phyloP scores from a whole-genome alignment of 805 yeast genomes.

The Wickerhamomyces silvicola region DNA sequence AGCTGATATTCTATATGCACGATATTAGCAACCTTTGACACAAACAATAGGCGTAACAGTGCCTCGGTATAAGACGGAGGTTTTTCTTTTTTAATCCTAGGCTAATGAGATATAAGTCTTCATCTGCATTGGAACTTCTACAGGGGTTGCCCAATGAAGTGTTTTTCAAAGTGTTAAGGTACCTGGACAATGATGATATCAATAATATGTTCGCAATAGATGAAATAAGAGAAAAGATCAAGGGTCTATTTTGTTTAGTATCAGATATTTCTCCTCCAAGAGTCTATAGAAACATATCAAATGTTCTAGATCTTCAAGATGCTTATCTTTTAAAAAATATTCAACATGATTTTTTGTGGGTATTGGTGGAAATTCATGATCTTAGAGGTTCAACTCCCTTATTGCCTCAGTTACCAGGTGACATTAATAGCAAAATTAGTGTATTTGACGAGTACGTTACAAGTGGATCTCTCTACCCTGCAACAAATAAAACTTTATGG shows the following conservation, averaged over 20 bases:
- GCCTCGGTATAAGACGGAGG: too few relatives aligned
- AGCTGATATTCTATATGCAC: too few relatives aligned
- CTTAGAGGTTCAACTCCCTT: conserved; percentile 1
- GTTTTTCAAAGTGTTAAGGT: conserved; percentile 1
- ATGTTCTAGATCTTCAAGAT: not conserved
- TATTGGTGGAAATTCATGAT: conserved; percentile 11
- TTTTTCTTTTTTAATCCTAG: too few relatives aligned
- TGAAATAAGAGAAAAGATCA: not conserved
- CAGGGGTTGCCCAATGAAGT: conserved; percentile 4
- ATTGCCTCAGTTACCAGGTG: conserved; percentile 1
- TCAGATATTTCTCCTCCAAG: conserved; percentile 1
- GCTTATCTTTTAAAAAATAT: not conserved
- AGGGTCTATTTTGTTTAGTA: conserved; percentile 1
- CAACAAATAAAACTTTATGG: conserved; percentile 3
- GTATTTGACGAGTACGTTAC: conserved; percentile 9
- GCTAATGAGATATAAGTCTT: too few relatives aligned
- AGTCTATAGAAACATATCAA: not conserved
- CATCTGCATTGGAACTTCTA: too few relatives aligned
- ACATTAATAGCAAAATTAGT: conserved; percentile 4
- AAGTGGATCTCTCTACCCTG: conserved; percentile 3
- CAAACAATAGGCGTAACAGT: too few relatives aligned
- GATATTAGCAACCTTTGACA: too few relatives aligned
- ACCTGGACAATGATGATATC: conserved; percentile 1
- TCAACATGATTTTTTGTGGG: not conserved
- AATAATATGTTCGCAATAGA: not conserved